Conservation (phyloP, 2,329 filamentous ascomycete genomes). For the Neonectria ditissima region DNA sequence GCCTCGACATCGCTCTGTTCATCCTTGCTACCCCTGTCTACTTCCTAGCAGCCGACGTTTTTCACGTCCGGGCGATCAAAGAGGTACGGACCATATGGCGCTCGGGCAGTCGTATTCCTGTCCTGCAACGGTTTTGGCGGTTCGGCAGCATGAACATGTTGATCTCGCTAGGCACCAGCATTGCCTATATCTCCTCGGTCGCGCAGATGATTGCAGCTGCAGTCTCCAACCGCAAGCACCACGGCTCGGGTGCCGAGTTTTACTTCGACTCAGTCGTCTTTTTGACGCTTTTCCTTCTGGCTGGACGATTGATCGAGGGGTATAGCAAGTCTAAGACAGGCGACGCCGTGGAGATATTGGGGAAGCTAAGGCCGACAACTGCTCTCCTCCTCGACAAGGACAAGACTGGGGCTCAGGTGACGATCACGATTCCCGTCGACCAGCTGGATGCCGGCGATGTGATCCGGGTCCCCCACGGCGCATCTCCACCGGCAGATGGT, state of each 20-base stretch:
- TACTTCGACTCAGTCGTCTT: slow-evolving; percentile 97
- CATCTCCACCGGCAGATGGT: slow-evolving; percentile 88
- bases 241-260: slow-evolving; percentile 54
- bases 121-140: slow-evolving; percentile 83
- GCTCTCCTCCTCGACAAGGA: slow-evolving; percentile 74
- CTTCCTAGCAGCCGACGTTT: slow-evolving; percentile 86
- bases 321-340: slow-evolving; percentile 94
- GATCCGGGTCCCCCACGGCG: slow-evolving; percentile 81
- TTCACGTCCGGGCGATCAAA: slow-evolving; percentile 82
- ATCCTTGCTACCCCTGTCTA: slow-evolving; percentile 88
- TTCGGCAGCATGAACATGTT: slow-evolving; percentile 98
- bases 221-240: slow-evolving; percentile 49
- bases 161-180: slow-evolving; percentile 87
- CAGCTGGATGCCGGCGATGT: slow-evolving; percentile 79
- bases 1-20: slow-evolving; percentile 83
- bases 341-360: slow-evolving; percentile 83
- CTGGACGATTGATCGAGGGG: slow-evolving; percentile 81
- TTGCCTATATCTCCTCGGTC: slow-evolving; percentile 87
- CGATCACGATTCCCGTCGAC: slow-evolving; percentile 68
- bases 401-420: slow-evolving; percentile 49
- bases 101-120: slow-evolving; percentile 76
- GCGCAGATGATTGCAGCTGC: slow-evolving; percentile 78
- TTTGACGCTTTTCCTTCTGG: slow-evolving; percentile 86
- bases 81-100: slow-evolving; percentile 85
- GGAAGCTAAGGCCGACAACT: slow-evolving; percentile 80